Base-by-base conservation (phyloP, 768 basidiomycete species). In the Suillus weaverae region DNA sequence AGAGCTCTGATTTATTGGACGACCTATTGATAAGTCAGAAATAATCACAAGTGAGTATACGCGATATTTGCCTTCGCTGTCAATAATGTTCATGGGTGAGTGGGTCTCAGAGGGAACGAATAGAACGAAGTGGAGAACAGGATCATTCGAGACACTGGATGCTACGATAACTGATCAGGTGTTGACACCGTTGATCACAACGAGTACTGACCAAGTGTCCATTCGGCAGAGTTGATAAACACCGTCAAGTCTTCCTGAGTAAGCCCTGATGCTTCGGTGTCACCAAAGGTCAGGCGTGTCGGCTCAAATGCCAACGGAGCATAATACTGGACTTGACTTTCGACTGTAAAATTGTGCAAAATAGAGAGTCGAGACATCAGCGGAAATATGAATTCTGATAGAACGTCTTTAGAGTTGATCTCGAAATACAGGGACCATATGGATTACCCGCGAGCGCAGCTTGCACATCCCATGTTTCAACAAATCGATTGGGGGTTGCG, bases 181-280 rank as follows among this genome's bases (percentile, higher is more conserved):
- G 18, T 41, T 41, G 18, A 41, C 22, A 41, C 10, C 50, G 32
- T 54, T 32, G 53, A 6, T 4, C 13, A 57, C 20, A 3, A 67
- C 8, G 69, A 70, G 63, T 62, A 69, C 35, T 73, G 69, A 95
- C 96, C 95, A 57, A 99, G 73, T 14, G 90, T 91, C 97, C 97
- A 99, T 72, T 95, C 90, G 5, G 95, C 97, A 7, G 94, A 94
- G 71, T 99, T 99, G 48, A 99, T 83, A 72, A 99, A 99, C 0
- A 96, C 89, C 16, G 91, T 95, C 64, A 97, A 82, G 70, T 97
- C 89, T 68, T 95, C 95, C 60, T 87, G 86, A 1, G 85, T 86
- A 44, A 99, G 76, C 0, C 86, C 85, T 74, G 87, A 87, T 10
- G 74, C 71, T 8, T 73, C 77, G 33, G 79, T 71, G 9, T 80